These are phyloP conservation scores for Gossypium australe DNA, from an alignment of 345 rosid species.

Conservation along the genomic window DNA sequence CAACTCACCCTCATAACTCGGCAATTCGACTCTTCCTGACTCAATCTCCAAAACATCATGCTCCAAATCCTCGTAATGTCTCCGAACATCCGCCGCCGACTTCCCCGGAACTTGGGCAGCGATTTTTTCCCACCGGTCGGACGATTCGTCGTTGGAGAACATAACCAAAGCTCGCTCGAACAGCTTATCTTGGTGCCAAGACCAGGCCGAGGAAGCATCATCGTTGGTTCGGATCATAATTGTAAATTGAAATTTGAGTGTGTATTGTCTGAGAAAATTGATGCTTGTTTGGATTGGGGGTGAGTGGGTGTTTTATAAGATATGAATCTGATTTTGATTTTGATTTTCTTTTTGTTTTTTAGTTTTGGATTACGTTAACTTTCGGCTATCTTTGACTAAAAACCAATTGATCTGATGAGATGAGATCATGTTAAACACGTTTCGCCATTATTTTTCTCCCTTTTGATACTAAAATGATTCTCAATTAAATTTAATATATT, in stretches of 20 bases:
- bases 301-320: constrained; percentile 1
- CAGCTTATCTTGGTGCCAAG: constrained; percentile 57
- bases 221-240: constrained; percentile 1
- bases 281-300: background rate
- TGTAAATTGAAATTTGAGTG: background rate
- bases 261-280: background rate
- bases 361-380: constrained; percentile 11
- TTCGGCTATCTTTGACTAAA: background rate
- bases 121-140: constrained; percentile 65
- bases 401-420: background rate
- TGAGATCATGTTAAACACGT: constrained; percentile 8
- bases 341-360: background rate
- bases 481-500: too few species aligned
- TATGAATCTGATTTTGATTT: background rate
- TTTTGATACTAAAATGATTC: too few species aligned
- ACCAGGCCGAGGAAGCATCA: constrained; percentile 36
- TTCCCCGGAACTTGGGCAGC: constrained; percentile 48
- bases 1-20: constrained; percentile 49
- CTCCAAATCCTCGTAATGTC: constrained; percentile 54
- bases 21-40: constrained; percentile 54
- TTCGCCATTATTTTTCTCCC: background rate
- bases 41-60: constrained; percentile 69
- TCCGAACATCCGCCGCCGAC: constrained; percentile 41
- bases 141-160: constrained; percentile 45
- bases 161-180: constrained; percentile 61